Conservation (phyloP, 1,139 yeast genomes). For the Geotrichum carabidarum region DNA sequence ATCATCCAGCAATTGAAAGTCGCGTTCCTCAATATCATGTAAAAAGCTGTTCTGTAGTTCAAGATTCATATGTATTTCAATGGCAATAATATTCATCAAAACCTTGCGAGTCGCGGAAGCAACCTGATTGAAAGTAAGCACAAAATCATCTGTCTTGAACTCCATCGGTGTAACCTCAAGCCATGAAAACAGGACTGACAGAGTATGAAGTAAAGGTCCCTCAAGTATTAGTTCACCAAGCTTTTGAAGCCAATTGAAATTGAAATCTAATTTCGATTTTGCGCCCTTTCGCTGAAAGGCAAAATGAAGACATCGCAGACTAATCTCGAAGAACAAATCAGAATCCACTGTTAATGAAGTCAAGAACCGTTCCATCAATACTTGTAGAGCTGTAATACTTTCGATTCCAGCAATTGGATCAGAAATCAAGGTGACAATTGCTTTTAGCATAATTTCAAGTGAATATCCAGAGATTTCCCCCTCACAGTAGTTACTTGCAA, state of each 20-base stretch:
- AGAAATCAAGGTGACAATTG: slow-evolving; percentile 3
- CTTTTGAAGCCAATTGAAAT: slow-evolving; percentile 7
- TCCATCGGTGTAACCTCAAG: not conserved
- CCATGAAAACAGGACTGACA: slow-evolving; percentile 7
- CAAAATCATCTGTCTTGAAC: not conserved
- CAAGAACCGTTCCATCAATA: not conserved
- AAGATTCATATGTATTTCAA: slow-evolving; percentile 10
- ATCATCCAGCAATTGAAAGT: not conserved
- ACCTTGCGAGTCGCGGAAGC: not conserved
- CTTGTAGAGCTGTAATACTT: slow-evolving; percentile 4
- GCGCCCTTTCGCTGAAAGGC: slow-evolving; percentile 2
- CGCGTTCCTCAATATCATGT: not conserved
- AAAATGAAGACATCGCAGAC: slow-evolving; percentile 2
- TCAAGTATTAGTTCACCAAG: not conserved
- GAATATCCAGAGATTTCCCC: slow-evolving; percentile 3
- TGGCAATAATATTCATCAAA: slow-evolving; percentile 8
- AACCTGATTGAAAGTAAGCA: not conserved
- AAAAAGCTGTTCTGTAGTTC: slow-evolving; percentile 4
- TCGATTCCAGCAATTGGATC: slow-evolving; percentile 5
- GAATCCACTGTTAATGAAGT: not conserved
- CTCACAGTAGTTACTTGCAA: slow-evolving; percentile 5
- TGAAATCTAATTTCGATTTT: not conserved
- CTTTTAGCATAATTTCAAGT: slow-evolving; percentile 4
- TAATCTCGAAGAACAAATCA: slow-evolving; percentile 3
- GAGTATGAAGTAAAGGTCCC: not conserved